Evolutionary conservation across 768 basidiomycete genomes (phyloP).

Genomic region (Kwoniella sp.): DNA sequence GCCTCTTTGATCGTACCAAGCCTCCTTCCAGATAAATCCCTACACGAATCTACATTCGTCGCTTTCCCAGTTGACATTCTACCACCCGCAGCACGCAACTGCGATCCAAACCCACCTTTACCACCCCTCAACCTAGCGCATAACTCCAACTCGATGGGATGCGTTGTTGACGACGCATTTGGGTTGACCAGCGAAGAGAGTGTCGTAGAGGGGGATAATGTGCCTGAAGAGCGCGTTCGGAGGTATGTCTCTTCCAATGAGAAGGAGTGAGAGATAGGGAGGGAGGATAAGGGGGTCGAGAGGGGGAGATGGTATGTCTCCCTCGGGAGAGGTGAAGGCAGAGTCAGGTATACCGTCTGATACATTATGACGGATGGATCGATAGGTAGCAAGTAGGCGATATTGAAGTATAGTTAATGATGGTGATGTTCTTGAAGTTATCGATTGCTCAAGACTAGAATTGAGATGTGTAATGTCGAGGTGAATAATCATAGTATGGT

Average conservation of each 20-base stretch:
- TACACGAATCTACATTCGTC: constrained; percentile 88
- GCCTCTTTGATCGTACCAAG: constrained; percentile 95
- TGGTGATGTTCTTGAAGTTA: neutral
- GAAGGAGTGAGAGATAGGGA: constrained; percentile 19
- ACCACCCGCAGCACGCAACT: constrained; percentile 93
- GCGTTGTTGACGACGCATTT: neutral
- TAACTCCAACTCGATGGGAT: constrained; percentile 62
- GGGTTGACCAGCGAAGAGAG: constrained; percentile 19
- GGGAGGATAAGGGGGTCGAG: constrained; percentile 29
- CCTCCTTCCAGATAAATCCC: constrained; percentile 85
- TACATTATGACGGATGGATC: constrained; percentile 16
- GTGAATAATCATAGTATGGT: too few species aligned
- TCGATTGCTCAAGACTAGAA: too few species aligned
- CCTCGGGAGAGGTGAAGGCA: constrained; percentile 42
- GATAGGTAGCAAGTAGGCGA: too few species aligned
- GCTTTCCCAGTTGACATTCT: constrained; percentile 78
- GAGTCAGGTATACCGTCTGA: constrained; percentile 46
- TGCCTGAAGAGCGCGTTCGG: constrained; percentile 26
- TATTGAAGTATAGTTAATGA: neutral
- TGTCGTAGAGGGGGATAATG: constrained; percentile 56
- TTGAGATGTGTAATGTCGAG: too few species aligned
- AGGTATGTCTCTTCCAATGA: constrained; percentile 27
- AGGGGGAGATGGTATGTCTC: constrained; percentile 26
- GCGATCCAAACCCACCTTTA: constrained; percentile 96
- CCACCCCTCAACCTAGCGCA: constrained; percentile 77